Conservation (phyloP, 768 basidiomycete species). For the Filobasidium wieringae region DNA sequence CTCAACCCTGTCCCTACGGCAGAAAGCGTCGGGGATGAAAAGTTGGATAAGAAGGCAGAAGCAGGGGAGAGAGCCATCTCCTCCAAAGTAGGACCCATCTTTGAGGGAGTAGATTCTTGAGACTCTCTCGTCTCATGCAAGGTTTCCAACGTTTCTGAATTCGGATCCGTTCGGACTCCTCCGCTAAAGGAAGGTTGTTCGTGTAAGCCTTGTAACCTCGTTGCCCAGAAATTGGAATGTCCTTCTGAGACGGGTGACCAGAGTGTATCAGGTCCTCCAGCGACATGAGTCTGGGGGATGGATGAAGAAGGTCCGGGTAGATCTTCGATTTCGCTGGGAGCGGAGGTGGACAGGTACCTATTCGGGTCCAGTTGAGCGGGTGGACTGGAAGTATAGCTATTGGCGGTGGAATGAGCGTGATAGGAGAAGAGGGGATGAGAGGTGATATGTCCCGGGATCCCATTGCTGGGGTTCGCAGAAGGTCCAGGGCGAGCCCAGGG, state of each 20-base stretch:
- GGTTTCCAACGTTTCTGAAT: too few relatives aligned
- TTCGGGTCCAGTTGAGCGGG: constrained; percentile 13
- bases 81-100: too few relatives aligned
- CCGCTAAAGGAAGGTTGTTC: too few relatives aligned
- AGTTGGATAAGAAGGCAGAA: constrained; percentile 36
- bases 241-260: not conserved
- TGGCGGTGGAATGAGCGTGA: constrained; percentile 18
- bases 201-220: too few relatives aligned
- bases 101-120: too few relatives aligned
- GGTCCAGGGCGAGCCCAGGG: not conserved
- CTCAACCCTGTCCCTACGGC: not conserved
- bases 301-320: constrained; percentile 13
- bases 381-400: constrained; percentile 16
- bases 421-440: constrained; percentile 32
- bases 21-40: constrained; percentile 21
- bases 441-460: constrained; percentile 1
- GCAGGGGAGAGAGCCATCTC: constrained; percentile 30
- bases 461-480: not conserved
- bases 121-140: too few relatives aligned
- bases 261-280: too few relatives aligned
- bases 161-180: too few relatives aligned
- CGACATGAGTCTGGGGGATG: not conserved
- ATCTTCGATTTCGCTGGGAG: not conserved
- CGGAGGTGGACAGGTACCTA: constrained; percentile 22
- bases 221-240: not conserved